These are phyloP conservation scores for Hemileia vastatrix DNA, from an alignment of 1,284 basidiomycete species.

Conservation along the genomic window DNA sequence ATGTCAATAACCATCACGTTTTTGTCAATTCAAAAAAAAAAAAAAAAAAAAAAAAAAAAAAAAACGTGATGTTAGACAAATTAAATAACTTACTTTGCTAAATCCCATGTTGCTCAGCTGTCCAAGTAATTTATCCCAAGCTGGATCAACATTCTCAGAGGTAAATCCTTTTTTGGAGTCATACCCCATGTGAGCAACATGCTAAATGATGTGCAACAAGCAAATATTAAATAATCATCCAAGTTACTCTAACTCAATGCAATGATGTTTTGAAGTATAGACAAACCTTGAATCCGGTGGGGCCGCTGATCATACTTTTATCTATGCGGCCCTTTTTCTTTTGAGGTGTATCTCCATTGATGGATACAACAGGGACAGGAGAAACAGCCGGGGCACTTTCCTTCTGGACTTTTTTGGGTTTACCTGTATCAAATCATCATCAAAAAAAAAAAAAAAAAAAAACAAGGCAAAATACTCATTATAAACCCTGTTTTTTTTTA, in stretches of 20 bases:
- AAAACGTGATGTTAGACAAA: no score
- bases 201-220: conserved; percentile 47
- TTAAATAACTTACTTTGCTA: no score
- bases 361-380: neutral
- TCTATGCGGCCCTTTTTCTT: conserved; percentile 13
- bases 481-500: no score
- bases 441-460: no score
- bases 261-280: no score
- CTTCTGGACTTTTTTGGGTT: no score
- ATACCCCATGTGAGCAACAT: conserved; percentile 92
- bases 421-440: no score
- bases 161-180: conserved; percentile 76
- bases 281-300: conserved; percentile 14
- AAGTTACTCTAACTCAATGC: no score
- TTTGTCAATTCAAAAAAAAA: neutral
- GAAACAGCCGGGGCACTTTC: no score
- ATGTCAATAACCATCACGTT: neutral
- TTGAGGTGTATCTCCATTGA: no score
- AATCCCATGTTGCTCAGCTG: conserved; percentile 60
- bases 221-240: no score
- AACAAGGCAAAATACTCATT: no score
- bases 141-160: conserved; percentile 78
- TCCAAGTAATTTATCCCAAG: conserved; percentile 70
- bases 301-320: conserved; percentile 19
- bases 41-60: neutral